Evolutionary conservation across 2,329 filamentous ascomycete genomes (phyloP).

Genomic region (Fusarium annulatum): DNA sequence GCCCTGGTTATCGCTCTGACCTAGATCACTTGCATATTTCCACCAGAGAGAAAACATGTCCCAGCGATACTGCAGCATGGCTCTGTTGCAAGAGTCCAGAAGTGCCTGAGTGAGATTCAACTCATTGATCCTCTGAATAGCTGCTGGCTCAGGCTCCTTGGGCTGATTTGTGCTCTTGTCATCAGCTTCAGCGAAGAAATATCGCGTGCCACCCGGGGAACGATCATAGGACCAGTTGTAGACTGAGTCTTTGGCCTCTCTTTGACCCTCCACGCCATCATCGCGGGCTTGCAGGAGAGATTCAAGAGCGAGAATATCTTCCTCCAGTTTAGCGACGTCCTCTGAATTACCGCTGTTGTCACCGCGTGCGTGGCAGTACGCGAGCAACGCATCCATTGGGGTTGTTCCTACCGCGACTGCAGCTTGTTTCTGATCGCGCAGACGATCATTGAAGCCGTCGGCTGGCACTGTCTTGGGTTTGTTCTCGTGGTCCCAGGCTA

Average conservation of each 20-base stretch:
- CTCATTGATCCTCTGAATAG: neutral
- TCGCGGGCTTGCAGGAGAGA: constrained; percentile 45
- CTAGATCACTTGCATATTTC: constrained; percentile 43
- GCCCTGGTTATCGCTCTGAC: neutral
- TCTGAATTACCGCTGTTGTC: constrained; percentile 20
- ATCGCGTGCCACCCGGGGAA: constrained; percentile 43
- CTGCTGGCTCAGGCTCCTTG: neutral
- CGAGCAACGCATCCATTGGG: constrained; percentile 52
- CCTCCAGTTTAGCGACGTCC: constrained; percentile 38
- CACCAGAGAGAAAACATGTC: constrained; percentile 57
- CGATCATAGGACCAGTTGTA: constrained; percentile 48
- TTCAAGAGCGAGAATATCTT: constrained; percentile 45
- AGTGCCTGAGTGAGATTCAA: constrained; percentile 41
- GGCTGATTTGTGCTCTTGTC: constrained; percentile 9
- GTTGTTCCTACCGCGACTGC: constrained; percentile 51
- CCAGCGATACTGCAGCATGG: constrained; percentile 48
- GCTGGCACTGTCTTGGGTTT: constrained; percentile 48
- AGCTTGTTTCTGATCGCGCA: constrained; percentile 40
- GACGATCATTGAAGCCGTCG: constrained; percentile 36
- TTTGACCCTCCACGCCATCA: constrained; percentile 48
- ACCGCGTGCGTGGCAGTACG: constrained; percentile 47
- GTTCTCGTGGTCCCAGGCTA: constrained; percentile 47
- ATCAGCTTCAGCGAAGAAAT: constrained; percentile 37
- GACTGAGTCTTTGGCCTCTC: constrained; percentile 45
- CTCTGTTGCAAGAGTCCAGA: constrained; percentile 36